These are phyloP conservation scores for Tetrahymena thermophila DNA, from an alignment of 73 alveolate species.

Conservation along the genomic window DNA sequence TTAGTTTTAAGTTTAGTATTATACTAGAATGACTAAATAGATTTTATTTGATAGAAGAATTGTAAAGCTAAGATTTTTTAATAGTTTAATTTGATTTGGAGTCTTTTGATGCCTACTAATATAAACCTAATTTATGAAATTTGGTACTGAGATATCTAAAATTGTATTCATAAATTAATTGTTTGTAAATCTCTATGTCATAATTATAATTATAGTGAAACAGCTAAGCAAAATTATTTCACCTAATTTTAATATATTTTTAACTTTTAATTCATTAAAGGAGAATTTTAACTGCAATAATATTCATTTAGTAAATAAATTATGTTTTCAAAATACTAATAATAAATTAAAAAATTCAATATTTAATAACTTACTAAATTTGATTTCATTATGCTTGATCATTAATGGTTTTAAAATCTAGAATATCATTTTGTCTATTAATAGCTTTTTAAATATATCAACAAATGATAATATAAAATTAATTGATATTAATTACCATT, in stretches of 20 bases:
- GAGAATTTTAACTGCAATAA: too few species aligned
- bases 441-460: too few species aligned
- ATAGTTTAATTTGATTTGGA: not conserved
- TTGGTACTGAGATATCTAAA: not conserved
- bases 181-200: not conserved
- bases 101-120: not conserved
- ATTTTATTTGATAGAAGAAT: not conserved
- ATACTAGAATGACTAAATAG: not conserved
- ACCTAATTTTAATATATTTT: too few species aligned
- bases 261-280: too few species aligned
- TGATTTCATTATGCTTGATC: too few species aligned
- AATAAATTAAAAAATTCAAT: too few species aligned
- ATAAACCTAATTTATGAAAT: not conserved
- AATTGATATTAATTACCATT: not conserved
- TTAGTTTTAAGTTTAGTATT: not conserved
- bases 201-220: not conserved
- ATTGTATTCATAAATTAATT: not conserved
- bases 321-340: too few species aligned
- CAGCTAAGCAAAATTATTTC: not conserved
- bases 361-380: too few species aligned
- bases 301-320: not conserved
- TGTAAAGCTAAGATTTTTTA: not conserved
- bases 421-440: too few species aligned
- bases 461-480: too few species aligned
- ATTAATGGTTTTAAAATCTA: too few species aligned